Evolutionary conservation across 805 yeast species (phyloP), one percentile per base, ranked within the genome.

Genomic region (Nakazawaea populi): DNA sequence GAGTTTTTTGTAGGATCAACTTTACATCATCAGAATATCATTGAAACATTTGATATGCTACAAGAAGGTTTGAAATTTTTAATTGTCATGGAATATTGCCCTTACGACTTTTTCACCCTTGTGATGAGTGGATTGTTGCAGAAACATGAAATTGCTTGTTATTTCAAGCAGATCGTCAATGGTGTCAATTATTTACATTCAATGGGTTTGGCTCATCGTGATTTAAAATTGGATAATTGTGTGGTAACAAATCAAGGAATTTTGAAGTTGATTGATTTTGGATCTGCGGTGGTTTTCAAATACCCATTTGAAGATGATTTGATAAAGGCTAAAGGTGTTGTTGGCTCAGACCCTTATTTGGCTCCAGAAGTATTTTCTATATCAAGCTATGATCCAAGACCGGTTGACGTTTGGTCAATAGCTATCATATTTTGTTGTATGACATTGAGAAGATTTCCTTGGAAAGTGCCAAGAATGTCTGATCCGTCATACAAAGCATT

Each of bases 311-410:
- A 77, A 48, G 64, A 67, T 6, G 78, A 75, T 50, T 75, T 81
- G 27, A 80, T 86, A 14, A 71, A 75, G 52, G 90, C 96, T 0
- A 75, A 79, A 41, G 98, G 98, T 12, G 79, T 92, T 27, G 96
- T 92, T 10, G 99, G 99, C 12, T 87, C 96, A 1, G 99, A 92
- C 66, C 98, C 99, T 2, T 92, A 92, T 62, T 70, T 92, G 54
- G 94, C 97, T 0, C 98, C 98, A 0, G 99, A 92, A 65, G 91
- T 92, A 42, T 75, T 92, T 51, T 62, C 69, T 24, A 51, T 59
- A 52, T 54, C 66, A 6, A 58, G 64, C 43, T 92, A 92, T 65
- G 97, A 92, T 65, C 94, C 97, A 18, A 79, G 94, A 47, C 83
- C 85, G 5, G 89, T 84, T 2, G 99, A 92, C 64, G 80, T 91